Evolutionary conservation across 495 filamentous ascomycete genomes (phyloP).

Genomic region (Penicillium psychrofluorescens): DNA sequence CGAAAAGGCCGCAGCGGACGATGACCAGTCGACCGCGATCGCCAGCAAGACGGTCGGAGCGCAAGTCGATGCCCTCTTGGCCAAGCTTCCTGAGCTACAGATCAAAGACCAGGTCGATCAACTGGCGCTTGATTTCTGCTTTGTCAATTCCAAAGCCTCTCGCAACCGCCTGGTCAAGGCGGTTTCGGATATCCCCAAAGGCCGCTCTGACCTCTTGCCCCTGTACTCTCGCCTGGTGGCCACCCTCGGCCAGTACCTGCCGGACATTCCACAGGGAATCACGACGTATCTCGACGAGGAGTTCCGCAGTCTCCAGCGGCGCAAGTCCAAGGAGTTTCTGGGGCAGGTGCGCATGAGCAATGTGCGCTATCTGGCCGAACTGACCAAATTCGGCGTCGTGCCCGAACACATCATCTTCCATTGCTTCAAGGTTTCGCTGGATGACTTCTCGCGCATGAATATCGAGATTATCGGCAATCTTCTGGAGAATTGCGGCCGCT

Average conservation of each 20-base stretch:
- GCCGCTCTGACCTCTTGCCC: conserved; percentile 85
- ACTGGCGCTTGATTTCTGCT: conserved; percentile 91
- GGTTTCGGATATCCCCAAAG: conserved; percentile 88
- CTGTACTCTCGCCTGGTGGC: conserved; percentile 87
- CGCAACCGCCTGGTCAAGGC: conserved; percentile 90
- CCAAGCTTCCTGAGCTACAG: conserved; percentile 81
- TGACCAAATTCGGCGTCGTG: conserved; percentile 97
- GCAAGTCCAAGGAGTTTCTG: conserved; percentile 95
- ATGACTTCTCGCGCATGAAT: conserved; percentile 97
- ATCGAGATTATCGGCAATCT: conserved; percentile 97
- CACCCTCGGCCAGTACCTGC: conserved; percentile 88
- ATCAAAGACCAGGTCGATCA: conserved; percentile 89
- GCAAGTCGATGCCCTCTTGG: conserved; percentile 86
- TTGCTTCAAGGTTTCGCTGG: conserved; percentile 92
- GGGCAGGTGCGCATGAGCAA: conserved; percentile 92
- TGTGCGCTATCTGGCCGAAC: conserved; percentile 90
- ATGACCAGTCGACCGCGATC: conserved; percentile 88
- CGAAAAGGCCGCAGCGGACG: conserved; percentile 48
- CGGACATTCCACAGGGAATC: conserved; percentile 84
- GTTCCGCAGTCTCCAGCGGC: conserved; percentile 94
- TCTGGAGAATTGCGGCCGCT: conserved; percentile 96
- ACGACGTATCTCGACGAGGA: conserved; percentile 93
- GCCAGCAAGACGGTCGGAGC: conserved; percentile 97
- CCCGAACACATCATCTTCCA: conserved; percentile 99
- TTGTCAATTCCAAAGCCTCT: conserved; percentile 96